These are phyloP conservation scores for Phoma sp. DNA, from an alignment of 2,329 filamentous ascomycete species.

Conservation along the genomic window DNA sequence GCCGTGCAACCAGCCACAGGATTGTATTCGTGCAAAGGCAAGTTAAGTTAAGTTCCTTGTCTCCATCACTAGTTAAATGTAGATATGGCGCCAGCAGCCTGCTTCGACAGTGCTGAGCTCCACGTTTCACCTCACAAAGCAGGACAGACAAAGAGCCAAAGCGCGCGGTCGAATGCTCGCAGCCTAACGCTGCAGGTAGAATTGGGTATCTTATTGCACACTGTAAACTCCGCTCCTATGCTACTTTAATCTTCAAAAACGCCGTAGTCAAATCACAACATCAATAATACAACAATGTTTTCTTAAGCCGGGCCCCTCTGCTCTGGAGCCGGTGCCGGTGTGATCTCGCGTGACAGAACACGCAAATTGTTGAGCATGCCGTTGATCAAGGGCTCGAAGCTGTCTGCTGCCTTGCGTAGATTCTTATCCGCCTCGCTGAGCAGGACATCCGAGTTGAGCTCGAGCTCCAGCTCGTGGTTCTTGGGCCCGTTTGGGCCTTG, in stretches of 20 bases:
- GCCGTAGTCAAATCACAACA: constrained; percentile 11
- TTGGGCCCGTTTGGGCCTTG: constrained; percentile 58
- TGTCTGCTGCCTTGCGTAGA: constrained; percentile 53
- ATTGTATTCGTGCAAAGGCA: background rate
- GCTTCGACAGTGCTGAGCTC: background rate
- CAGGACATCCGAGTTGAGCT: constrained; percentile 69
- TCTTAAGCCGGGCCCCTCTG: too few relatives aligned
- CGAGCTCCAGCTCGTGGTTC: constrained; percentile 82
- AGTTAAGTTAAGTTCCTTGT: background rate
- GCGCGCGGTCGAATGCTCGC: constrained; percentile 1
- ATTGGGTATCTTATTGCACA: constrained; percentile 42
- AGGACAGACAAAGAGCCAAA: background rate
- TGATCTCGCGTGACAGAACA: constrained; percentile 45
- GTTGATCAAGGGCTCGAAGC: constrained; percentile 69
- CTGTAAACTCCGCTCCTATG: constrained; percentile 32
- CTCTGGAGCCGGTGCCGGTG: constrained; percentile 11
- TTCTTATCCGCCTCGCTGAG: constrained; percentile 69
- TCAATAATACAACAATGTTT: constrained; percentile 13
- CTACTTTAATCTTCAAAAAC: constrained; percentile 13
- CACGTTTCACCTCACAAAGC: constrained; percentile 14
- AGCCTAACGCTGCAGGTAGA: constrained; percentile 11
- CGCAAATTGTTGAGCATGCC: constrained; percentile 73
- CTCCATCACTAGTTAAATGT: background rate
- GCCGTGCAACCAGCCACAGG: constrained; percentile 8
- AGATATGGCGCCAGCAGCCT: too few relatives aligned